Conservation (phyloP, 73 alveolate species). For the Paramecium primaurelia region DNA sequence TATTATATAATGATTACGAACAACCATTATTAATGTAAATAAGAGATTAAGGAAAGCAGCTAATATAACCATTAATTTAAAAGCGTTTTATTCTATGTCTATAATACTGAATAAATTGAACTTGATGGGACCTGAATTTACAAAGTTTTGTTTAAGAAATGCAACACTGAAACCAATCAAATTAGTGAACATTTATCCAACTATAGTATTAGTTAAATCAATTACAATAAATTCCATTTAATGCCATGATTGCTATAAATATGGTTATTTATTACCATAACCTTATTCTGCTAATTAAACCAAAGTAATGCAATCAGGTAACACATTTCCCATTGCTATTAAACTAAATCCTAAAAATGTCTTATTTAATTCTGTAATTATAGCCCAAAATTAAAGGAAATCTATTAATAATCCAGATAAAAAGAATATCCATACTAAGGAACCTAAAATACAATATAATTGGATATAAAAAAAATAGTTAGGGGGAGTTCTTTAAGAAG, state of each 20-base stretch:
- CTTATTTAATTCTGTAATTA: conserved; percentile 12
- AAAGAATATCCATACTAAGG: conserved; percentile 8
- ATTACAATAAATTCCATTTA: conserved; percentile 18
- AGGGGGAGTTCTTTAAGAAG: conserved; percentile 21
- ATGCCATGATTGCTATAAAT: background rate
- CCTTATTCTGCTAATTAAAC: conserved; percentile 17
- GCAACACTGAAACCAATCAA: conserved; percentile 16
- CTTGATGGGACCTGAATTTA: background rate
- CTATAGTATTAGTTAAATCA: background rate
- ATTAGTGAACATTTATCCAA: conserved; percentile 16
- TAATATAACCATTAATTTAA: conserved; percentile 9
- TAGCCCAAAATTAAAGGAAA: background rate
- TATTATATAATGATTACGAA: background rate
- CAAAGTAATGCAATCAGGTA: conserved; percentile 18
- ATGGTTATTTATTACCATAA: background rate
- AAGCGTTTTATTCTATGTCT: background rate
- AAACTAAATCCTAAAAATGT: background rate
- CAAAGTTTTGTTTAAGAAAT: background rate
- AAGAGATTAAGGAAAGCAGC: background rate
- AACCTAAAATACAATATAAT: background rate
- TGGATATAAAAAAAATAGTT: background rate
- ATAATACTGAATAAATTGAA: background rate
- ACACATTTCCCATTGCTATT: background rate
- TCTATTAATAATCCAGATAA: background rate
- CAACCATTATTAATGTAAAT: background rate